Evolutionary conservation across 2,329 filamentous ascomycete species (phyloP), one percentile per base, ranked within the genome.

Genomic region (Aureobasidium subglaciale): DNA sequence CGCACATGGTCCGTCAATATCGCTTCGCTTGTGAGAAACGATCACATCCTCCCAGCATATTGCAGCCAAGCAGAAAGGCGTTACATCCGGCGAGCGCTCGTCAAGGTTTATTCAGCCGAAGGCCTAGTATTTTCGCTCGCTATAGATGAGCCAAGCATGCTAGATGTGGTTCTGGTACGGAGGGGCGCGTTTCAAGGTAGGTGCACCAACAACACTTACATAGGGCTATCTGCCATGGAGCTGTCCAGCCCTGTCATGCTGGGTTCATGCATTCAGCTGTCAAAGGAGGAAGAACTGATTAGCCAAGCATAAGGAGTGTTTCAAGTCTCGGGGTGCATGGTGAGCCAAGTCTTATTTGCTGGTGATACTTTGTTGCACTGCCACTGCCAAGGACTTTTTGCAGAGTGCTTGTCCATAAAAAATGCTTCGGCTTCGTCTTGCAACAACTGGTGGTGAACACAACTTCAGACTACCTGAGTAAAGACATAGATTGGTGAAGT

Each of bases 301-400:
- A 46, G 27, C 42, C 42, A 46, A 46, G 42, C 42, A 46, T 5
- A 22, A 46, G 10, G 5, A 32, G 41, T 46, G 42, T 46, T 46
- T 46, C 27, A 20, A 20, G 8, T 22, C 16, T 46, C 24, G n/a
- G 27, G 16, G n/a, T 22, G 27, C 27, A 32, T 46, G 42, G 11
- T 46, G 10, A 16, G 42, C 42, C 42, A 46, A 46, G 27, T 27
- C 25, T 46, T 27, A 29, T 46, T 30, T 46, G 29, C 15, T 46
- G 27, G 18, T 34, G 18, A 15, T 30, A 15, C 25, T 20, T 8
- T 15, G 16, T 34, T 46, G 42, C 42, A 46, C 42, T 46, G 27
- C 42, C 42, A 46, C 42, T 34, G 42, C 42, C 42, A 46, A 46
- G 42, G 16, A 20, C 27, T 13, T 46, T 29, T 22, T 13, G 10